These are phyloP conservation scores for Detonula confervacea DNA, from an alignment of 352 stramenopile species.

Conservation along the genomic window DNA sequence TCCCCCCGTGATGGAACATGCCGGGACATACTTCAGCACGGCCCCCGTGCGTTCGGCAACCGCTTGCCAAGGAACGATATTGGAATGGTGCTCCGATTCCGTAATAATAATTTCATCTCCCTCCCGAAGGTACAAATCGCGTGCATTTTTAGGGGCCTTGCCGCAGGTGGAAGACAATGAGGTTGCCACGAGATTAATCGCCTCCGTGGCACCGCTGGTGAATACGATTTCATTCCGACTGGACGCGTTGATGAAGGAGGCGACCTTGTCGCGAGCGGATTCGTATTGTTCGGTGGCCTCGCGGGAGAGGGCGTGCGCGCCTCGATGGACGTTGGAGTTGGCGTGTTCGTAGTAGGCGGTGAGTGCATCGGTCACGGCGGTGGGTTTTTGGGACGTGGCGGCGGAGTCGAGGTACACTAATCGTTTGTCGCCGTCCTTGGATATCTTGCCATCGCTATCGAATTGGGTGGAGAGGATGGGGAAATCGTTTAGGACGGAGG, in stretches of 20 bases:
- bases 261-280: conserved; percentile 80
- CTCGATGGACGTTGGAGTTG: conserved; percentile 89
- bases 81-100: conserved; percentile 89
- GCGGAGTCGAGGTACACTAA: conserved; percentile 88
- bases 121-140: conserved; percentile 53
- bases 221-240: conserved; percentile 88
- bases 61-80: conserved; percentile 90
- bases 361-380: conserved; percentile 82
- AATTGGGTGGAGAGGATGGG: conserved; percentile 64
- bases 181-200: conserved; percentile 87
- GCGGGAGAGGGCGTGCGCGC: conserved; percentile 86
- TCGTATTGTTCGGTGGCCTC: conserved; percentile 87
- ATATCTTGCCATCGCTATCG: conserved; percentile 37
- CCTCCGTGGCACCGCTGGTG: conserved; percentile 87
- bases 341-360: conserved; percentile 79
- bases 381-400: conserved; percentile 89
- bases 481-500: conserved; percentile 67
- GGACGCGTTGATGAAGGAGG: conserved; percentile 83
- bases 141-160: conserved; percentile 30
- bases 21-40: conserved; percentile 80
- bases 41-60: conserved; percentile 75
- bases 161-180: conserved; percentile 72
- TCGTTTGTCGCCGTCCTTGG: conserved; percentile 34
- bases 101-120: conserved; percentile 89
- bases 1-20: conserved; percentile 51